Conservation (phyloP, 441 rosid species). For the Croton laevigatus region DNA sequence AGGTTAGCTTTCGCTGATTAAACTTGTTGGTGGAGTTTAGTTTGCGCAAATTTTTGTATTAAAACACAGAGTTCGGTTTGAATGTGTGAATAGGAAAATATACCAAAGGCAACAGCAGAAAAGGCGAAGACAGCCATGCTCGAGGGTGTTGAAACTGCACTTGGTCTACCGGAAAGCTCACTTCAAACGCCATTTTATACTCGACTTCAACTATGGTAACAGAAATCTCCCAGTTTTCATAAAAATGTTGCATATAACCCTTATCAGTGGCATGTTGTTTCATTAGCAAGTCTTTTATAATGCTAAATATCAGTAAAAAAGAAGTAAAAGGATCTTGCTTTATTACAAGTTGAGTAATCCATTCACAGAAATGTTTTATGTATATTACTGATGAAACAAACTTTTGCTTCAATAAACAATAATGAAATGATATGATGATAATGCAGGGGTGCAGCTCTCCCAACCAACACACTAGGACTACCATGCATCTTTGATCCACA, state of each 20-base stretch:
- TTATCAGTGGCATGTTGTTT: no score
- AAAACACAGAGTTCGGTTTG: neutral
- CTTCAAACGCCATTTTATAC: slow-evolving; percentile 60
- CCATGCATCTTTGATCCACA: slow-evolving; percentile 82
- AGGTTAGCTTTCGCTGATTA: slow-evolving; percentile 35
- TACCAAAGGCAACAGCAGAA: slow-evolving; percentile 71
- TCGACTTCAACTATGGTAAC: slow-evolving; percentile 77
- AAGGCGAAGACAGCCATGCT: slow-evolving; percentile 74
- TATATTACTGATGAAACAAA: no score
- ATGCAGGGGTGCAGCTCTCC: slow-evolving; percentile 91
- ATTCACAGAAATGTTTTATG: no score
- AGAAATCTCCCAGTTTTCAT: neutral
- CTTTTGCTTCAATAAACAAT: no score
- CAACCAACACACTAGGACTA: slow-evolving; percentile 60
- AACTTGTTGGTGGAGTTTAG: neutral
- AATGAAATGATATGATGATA: no score
- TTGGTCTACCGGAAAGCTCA: slow-evolving; percentile 61
- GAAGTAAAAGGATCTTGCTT: no score
- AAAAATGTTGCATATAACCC: no score
- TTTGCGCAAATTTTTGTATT: neutral
- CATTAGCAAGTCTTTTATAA: no score
- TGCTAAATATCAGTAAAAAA: no score
- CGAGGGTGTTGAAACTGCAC: slow-evolving; percentile 71
- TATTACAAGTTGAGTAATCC: no score
- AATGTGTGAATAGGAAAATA: slow-evolving; percentile 52